Evolutionary conservation across 257 asterid species (phyloP).

Genomic region (Solanum rostratum): DNA sequence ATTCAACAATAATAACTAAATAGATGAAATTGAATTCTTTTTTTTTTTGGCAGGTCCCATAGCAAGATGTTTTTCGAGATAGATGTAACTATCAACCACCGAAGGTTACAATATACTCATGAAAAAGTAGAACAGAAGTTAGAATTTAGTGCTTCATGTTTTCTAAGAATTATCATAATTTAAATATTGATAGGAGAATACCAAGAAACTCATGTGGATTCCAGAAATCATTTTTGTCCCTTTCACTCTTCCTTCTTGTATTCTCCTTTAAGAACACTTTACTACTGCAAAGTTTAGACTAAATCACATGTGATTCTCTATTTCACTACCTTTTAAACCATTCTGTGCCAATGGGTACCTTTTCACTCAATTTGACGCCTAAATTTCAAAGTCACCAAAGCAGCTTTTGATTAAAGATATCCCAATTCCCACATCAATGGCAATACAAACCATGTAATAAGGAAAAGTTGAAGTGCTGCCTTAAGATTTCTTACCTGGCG

Average conservation of each 20-base stretch:
- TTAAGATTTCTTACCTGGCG: conserved; percentile 37
- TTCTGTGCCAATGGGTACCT: background rate
- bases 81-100: background rate
- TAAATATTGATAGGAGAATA: background rate
- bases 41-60: background rate
- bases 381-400: background rate
- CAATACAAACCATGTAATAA: background rate
- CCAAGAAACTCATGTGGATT: background rate
- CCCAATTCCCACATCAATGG: background rate
- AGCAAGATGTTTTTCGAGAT: background rate
- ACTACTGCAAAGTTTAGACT: background rate
- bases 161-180: background rate
- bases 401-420: background rate
- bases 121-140: background rate
- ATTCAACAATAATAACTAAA: background rate
- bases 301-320: background rate
- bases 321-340: background rate
- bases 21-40: background rate
- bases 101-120: background rate
- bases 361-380: background rate
- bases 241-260: background rate
- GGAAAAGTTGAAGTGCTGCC: background rate
- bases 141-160: background rate
- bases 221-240: background rate
- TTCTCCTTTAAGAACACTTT: background rate